Evolutionary conservation across 78 protist species (phyloP), one percentile per base, ranked within the genome.

Genomic region (Speleostelium caveatum): DNA sequence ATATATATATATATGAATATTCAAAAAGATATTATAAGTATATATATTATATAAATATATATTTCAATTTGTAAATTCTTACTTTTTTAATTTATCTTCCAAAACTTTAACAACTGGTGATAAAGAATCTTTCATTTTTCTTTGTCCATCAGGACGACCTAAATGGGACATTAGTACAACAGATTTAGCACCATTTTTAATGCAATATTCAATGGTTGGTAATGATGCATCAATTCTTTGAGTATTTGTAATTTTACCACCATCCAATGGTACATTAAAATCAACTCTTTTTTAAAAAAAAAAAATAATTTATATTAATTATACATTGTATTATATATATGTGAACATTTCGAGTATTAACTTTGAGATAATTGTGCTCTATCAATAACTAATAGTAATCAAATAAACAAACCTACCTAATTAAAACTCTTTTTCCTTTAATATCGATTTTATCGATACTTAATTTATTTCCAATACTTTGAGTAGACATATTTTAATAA

Each of bases 101-200:
- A 97, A 94, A 55, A 58, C 51, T 49, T 26, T 68, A 21, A 94
- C 98, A 10, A 97, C 97, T 49, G 98, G 98, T 51, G 67, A 76
- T 3, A 99, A 78, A n/a, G 99, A 85, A 78, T 2, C 75, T 80
- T 97, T 69, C 33, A 59, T 66, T 41, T 95, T 74, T 30, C 28
- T 76, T 14, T 6, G 17, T 24, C 99, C 99, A 28, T 97, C 98
- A 61, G 99, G 99, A 35, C 99, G 96, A 63, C 99, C 99, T 10
- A 99, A 92, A 90, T 99, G 99, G 56, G 97, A 87, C 96, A 95
- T 94, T 58, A 98, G 93, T 16, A 99, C 91, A 51, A 98, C 93
- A 12, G 89, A 1, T 75, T 73, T 74, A 0, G 97, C 98, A 32
- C 97, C 99, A 30, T 96, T 51, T 26, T 95, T 98, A 10, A 97